These are phyloP conservation scores for Suhomyces yuchorum DNA, from an alignment of 1,139 yeast species.

Conservation along the genomic window DNA sequence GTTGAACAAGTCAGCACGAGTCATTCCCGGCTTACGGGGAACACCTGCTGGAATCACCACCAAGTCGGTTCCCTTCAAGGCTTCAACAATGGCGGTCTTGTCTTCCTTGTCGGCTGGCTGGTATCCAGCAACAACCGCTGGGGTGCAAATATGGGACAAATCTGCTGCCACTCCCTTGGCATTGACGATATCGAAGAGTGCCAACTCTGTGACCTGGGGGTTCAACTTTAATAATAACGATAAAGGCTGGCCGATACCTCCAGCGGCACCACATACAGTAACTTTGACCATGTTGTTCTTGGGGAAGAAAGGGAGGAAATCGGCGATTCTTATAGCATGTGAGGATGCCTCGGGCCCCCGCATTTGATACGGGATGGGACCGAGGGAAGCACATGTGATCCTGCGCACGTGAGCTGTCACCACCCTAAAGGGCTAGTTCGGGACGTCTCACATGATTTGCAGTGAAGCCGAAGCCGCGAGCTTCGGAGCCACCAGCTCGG, in stretches of 20 bases:
- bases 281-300: slow-evolving; percentile 56
- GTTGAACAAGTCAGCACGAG: slow-evolving; percentile 74
- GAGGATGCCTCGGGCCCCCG: slow-evolving; percentile 11
- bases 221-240: slow-evolving; percentile 65
- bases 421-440: no score
- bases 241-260: slow-evolving; percentile 80
- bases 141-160: slow-evolving; percentile 67
- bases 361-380: neutral
- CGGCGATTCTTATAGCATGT: slow-evolving; percentile 3
- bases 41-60: slow-evolving; percentile 83
- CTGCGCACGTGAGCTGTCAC: neutral
- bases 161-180: slow-evolving; percentile 77
- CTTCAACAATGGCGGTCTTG: slow-evolving; percentile 46
- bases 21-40: slow-evolving; percentile 81
- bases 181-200: slow-evolving; percentile 67
- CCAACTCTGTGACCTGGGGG: slow-evolving; percentile 54
- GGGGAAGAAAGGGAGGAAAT: neutral
- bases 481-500: no score
- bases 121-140: slow-evolving; percentile 57
- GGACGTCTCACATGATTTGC: no score
- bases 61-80: slow-evolving; percentile 57
- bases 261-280: slow-evolving; percentile 77
- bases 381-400: slow-evolving; percentile 1
- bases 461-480: no score
- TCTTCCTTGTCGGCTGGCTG: slow-evolving; percentile 55